Evolutionary conservation across 73 alveolate species (phyloP).

Genomic region (Tetrahymena thermophila): DNA sequence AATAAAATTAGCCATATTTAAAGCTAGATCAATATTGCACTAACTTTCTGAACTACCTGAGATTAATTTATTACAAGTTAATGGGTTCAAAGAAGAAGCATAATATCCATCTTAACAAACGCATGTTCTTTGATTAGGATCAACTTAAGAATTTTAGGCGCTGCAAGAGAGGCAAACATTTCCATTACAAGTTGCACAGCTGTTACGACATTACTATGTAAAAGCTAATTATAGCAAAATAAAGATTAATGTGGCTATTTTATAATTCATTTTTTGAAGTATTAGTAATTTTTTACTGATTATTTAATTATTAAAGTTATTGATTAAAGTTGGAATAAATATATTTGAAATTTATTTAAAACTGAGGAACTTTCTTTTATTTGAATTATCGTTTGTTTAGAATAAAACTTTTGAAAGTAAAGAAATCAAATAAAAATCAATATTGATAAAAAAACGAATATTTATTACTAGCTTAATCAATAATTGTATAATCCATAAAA

Average conservation of each 20-base stretch:
- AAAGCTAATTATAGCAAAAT: neutral
- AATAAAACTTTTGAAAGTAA: no score
- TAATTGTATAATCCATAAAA: no score
- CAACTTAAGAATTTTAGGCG: neutral
- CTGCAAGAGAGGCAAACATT: neutral
- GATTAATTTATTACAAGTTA: neutral
- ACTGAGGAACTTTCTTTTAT: no score
- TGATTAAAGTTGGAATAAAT: neutral
- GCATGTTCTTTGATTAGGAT: neutral
- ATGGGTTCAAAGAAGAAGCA: neutral
- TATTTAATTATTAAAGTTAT: no score
- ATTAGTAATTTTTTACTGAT: neutral
- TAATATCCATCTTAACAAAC: neutral
- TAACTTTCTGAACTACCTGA: neutral
- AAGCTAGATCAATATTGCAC: neutral
- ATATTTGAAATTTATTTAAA: neutral
- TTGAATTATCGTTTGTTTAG: no score
- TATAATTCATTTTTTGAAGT: neutral
- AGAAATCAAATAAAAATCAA: no score
- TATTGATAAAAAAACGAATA: no score
- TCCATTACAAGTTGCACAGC: neutral
- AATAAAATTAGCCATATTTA: neutral
- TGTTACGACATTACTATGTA: neutral
- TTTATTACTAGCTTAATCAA: no score
- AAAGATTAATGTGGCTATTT: neutral